These are phyloP conservation scores for Umbelopsis sp. DNA, from an alignment of 192 early-diverging fungal species.

Conservation along the genomic window DNA sequence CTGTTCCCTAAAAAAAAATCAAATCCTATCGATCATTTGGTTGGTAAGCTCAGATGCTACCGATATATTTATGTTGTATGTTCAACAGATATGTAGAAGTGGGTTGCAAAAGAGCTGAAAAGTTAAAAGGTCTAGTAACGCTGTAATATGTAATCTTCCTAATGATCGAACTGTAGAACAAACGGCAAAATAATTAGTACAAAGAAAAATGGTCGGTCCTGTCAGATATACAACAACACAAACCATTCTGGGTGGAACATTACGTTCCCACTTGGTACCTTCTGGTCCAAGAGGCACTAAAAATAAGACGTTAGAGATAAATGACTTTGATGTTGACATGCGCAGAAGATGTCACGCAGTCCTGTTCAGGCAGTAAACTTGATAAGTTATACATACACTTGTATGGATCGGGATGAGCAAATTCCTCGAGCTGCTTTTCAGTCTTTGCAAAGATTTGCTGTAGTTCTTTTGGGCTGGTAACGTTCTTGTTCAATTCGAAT, in stretches of 20 bases:
- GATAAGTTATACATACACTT: slow-evolving; percentile 58
- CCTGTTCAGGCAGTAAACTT: neutral
- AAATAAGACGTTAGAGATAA: slow-evolving; percentile 21
- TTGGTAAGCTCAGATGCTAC: neutral
- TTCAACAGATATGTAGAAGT: slow-evolving; percentile 23
- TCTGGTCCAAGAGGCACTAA: slow-evolving; percentile 69
- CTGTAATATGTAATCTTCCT: neutral
- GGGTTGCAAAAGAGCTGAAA: slow-evolving; percentile 1
- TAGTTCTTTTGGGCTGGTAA: slow-evolving; percentile 74
- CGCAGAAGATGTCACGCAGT: too few relatives aligned
- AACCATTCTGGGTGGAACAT: slow-evolving; percentile 62
- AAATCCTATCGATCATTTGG: too few relatives aligned
- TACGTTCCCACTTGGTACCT: slow-evolving; percentile 85
- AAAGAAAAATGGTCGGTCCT: neutral
- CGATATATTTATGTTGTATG: slow-evolving; percentile 21
- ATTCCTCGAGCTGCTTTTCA: slow-evolving; percentile 74
- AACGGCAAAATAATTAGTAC: neutral
- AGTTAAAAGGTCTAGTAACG: neutral
- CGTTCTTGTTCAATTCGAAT: slow-evolving; percentile 81
- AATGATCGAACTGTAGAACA: slow-evolving; percentile 4
- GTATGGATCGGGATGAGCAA: slow-evolving; percentile 85
- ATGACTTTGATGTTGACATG: neutral
- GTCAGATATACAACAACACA: neutral
- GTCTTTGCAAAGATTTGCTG: slow-evolving; percentile 65
- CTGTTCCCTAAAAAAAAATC: too few relatives aligned